Evolutionary conservation across 805 yeast species (phyloP).

Genomic region (Hanseniaspora osmophila): DNA sequence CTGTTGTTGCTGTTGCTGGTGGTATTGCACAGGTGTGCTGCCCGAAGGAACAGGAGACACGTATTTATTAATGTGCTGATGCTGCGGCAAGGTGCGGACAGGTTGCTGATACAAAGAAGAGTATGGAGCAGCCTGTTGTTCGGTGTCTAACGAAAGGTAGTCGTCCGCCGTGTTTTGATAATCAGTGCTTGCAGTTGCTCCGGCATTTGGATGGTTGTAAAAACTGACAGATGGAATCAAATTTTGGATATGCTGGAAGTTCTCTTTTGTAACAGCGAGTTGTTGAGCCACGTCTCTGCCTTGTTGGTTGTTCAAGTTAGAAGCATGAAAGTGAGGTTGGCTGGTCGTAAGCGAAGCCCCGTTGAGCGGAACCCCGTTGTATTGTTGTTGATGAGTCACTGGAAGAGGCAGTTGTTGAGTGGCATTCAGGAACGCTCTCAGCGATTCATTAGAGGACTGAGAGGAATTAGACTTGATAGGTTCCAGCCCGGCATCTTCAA

Average conservation of each 20-base stretch:
- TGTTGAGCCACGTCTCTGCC: background rate
- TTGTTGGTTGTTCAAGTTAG: background rate
- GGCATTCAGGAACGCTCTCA: background rate
- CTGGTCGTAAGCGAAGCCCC: background rate
- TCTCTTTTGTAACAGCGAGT: background rate
- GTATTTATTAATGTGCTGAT: background rate
- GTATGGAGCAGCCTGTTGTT: background rate
- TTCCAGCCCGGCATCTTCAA: constrained; percentile 13
- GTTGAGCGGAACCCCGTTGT: background rate
- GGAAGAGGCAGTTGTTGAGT: background rate
- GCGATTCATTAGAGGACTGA: constrained; percentile 12
- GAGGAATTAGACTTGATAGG: constrained; percentile 13
- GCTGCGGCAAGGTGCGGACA: background rate
- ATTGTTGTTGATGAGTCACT: background rate
- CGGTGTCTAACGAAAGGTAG: background rate
- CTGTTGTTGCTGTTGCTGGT: constrained; percentile 1
- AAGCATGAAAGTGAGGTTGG: background rate
- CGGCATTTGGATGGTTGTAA: background rate
- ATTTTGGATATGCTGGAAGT: background rate
- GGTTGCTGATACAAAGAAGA: background rate
- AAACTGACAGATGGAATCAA: background rate
- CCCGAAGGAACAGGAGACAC: background rate
- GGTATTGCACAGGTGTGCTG: background rate
- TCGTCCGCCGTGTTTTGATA: background rate
- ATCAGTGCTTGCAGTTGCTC: background rate